These are phyloP conservation scores for Sicyos edulis DNA, from an alignment of 306 rosid species.

Conservation along the genomic window DNA sequence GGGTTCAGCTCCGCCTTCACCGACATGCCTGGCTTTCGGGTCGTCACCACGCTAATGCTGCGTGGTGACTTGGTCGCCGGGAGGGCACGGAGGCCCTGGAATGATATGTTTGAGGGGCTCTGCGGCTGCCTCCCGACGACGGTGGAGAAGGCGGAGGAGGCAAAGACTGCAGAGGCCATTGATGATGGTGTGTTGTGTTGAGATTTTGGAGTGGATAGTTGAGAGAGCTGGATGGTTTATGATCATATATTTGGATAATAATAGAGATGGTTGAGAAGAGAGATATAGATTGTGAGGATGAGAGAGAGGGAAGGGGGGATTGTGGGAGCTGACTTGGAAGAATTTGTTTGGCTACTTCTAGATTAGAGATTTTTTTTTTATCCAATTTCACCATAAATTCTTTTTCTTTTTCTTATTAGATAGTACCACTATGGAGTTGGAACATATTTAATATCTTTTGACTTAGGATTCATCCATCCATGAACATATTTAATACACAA, in stretches of 20 bases:
- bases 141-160: conserved; percentile 39
- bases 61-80: conserved; percentile 22
- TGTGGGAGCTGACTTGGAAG: conserved; percentile 48
- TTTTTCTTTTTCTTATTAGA: not conserved
- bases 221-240: not conserved
- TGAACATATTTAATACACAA: too few relatives aligned
- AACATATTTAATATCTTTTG: not conserved
- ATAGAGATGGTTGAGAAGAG: not conserved
- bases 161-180: conserved; percentile 41
- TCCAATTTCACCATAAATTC: not conserved
- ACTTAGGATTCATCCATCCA: too few relatives aligned
- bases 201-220: conserved; percentile 11
- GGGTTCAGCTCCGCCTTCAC: conserved; percentile 69
- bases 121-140: conserved; percentile 26
- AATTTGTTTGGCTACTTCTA: conserved; percentile 38
- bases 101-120: conserved; percentile 43
- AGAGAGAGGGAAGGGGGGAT: conserved; percentile 28
- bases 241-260: conserved; percentile 15
- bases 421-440: not conserved
- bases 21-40: conserved; percentile 28
- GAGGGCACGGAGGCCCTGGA: conserved; percentile 69
- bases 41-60: conserved; percentile 7
- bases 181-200: not conserved
- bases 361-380: conserved; percentile 46
- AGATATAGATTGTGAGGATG: conserved; percentile 36